phyloP scores from a whole-genome alignment of 306 rosid genomes.

The barrel medic (Medicago truncatula) region DNA sequence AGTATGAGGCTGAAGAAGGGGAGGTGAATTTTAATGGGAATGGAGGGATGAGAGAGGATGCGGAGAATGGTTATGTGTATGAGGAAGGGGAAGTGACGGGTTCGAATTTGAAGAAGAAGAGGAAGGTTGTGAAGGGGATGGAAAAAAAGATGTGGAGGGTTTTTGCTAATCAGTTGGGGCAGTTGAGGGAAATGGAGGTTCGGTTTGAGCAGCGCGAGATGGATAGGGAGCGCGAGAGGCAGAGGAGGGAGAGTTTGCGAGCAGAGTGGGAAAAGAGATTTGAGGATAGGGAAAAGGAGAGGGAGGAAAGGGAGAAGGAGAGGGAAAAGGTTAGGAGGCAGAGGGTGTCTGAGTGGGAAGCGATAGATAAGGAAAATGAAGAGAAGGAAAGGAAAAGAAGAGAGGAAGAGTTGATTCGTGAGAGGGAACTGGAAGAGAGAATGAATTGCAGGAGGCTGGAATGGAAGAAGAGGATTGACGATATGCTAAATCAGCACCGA shows the following conservation, averaged over 20 bases:
- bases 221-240: slow-evolving; percentile 84
- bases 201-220: slow-evolving; percentile 77
- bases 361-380: slow-evolving; percentile 72
- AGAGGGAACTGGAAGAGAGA: slow-evolving; percentile 85
- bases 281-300: slow-evolving; percentile 72
- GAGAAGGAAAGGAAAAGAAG: slow-evolving; percentile 83
- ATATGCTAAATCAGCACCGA: slow-evolving; percentile 75
- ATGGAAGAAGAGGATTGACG: slow-evolving; percentile 89
- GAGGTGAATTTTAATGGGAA: slow-evolving; percentile 76
- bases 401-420: slow-evolving; percentile 70
- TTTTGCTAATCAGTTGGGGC: slow-evolving; percentile 66
- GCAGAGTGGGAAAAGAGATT: slow-evolving; percentile 68
- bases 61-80: slow-evolving; percentile 69
- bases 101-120: slow-evolving; percentile 70
- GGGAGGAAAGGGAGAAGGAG: slow-evolving; percentile 61
- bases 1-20: slow-evolving; percentile 75
- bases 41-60: slow-evolving; percentile 64
- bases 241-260: slow-evolving; percentile 61
- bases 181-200: slow-evolving; percentile 79
- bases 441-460: slow-evolving; percentile 76
- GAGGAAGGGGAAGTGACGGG: slow-evolving; percentile 76
- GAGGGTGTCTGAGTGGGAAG: slow-evolving; percentile 80
- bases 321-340: slow-evolving; percentile 70
- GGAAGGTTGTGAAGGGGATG: slow-evolving; percentile 62
- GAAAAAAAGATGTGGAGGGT: slow-evolving; percentile 80